These are phyloP conservation scores for Colletotrichum phormii DNA, from an alignment of 2,329 filamentous ascomycete species.

Conservation along the genomic window DNA sequence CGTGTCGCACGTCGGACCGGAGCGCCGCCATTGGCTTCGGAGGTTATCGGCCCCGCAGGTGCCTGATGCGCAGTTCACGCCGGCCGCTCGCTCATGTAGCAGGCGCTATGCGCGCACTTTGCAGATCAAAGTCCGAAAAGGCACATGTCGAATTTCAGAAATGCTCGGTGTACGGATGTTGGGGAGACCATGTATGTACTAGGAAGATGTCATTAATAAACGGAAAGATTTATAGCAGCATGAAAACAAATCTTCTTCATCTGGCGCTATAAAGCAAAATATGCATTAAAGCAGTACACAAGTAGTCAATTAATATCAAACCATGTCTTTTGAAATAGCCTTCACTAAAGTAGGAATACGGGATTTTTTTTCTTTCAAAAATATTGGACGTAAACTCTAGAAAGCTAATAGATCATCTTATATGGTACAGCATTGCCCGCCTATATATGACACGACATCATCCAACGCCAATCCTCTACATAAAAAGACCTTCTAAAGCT, in stretches of 20 bases:
- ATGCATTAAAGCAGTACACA: neutral
- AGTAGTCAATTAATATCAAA: neutral
- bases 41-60: neutral
- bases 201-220: too few species aligned
- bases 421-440: constrained; percentile 26
- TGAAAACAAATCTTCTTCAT: neutral
- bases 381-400: neutral
- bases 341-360: neutral
- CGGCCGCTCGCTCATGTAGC: too few species aligned
- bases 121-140: too few species aligned
- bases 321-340: neutral
- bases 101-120: too few species aligned
- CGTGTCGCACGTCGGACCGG: neutral
- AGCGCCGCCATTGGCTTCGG: neutral
- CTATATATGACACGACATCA: constrained; percentile 15
- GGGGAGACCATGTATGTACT: too few species aligned
- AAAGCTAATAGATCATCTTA: constrained; percentile 17
- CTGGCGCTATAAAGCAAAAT: neutral
- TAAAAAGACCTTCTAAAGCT: constrained; percentile 51
- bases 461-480: constrained; percentile 15
- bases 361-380: neutral
- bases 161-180: too few species aligned
- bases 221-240: too few species aligned
- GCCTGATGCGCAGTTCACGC: neutral
- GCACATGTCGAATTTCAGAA: too few species aligned